Percentiles rank a stretch among this genome's conserved stretches.
Conservation (phyloP, 768 basidiomycete genomes). For the Boletus huronensis region DNA sequence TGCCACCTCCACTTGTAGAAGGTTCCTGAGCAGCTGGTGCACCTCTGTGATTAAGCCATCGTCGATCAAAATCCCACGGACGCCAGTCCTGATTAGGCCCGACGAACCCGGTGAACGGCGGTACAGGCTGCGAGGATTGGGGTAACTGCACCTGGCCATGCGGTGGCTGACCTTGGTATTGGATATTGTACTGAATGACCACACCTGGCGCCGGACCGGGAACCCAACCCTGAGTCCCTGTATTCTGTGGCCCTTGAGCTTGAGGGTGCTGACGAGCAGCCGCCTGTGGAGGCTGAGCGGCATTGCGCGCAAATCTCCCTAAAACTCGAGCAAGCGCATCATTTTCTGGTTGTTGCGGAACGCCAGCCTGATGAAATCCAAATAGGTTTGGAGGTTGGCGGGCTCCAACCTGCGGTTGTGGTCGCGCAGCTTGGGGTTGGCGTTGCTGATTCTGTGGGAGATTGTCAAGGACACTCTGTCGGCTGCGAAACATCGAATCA, state of each 20-base stretch:
- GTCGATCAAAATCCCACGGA: constrained; percentile 50
- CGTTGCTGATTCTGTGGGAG: constrained; percentile 33
- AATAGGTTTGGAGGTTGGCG: constrained; percentile 32
- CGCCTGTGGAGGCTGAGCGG: constrained; percentile 39
- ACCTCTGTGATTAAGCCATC: constrained; percentile 23
- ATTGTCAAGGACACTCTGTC: constrained; percentile 70
- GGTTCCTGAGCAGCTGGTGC: constrained; percentile 7
- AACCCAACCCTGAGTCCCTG: constrained; percentile 35
- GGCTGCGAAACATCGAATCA: constrained; percentile 39
- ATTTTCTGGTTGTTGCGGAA: constrained; percentile 38
- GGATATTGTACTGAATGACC: constrained; percentile 63
- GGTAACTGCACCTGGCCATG: constrained; percentile 30
- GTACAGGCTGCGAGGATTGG: constrained; percentile 40
- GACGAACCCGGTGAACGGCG: constrained; percentile 58
- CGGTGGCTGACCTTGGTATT: constrained; percentile 46
- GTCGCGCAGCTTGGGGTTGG: constrained; percentile 24
- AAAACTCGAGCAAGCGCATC: constrained; percentile 37
- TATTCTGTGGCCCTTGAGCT: constrained; percentile 30
- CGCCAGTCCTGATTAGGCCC: constrained; percentile 67
- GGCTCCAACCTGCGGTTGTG: constrained; percentile 28
- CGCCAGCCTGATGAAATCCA: constrained; percentile 25
- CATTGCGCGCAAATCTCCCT: constrained; percentile 54
- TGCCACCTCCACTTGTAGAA: not conserved
- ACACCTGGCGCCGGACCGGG: constrained; percentile 42
- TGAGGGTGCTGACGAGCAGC: constrained; percentile 31